Evolutionary conservation across 2,329 filamentous ascomycete genomes (phyloP), one percentile per base, ranked within the genome.

Genomic region (Ilyonectria robusta): DNA sequence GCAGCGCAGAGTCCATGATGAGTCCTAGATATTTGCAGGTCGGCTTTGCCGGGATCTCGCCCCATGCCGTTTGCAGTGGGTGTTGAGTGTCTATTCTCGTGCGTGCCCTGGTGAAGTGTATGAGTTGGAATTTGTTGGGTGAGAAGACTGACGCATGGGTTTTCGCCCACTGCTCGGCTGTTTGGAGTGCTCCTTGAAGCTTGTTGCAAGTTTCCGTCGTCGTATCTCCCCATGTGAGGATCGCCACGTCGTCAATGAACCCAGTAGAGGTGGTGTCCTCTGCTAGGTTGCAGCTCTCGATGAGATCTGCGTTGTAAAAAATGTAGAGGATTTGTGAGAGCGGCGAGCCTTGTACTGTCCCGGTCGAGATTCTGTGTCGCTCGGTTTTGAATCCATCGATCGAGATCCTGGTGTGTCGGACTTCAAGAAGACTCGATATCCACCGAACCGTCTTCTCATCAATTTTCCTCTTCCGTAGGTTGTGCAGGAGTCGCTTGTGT

Each of bases 291-390:
- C 10, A 47, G 9, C 19, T 47, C 19, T 47, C 10, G 21, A 47
- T 47, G 9, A 47, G 44, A 11, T 47, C 21, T 47, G 21, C 11
- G 21, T 47, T 47, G 11, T 47, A 47, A 5, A 47, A 47, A 23
- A 47, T 47, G 21, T 47, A 47, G 21, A 47, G 21, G 35, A 65
- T 59, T 23, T 26, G 62, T 59, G 48, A 65, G 13, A 65, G 62
- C 2, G 21, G 21, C 11, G 48, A 59, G 55, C 55, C 62, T 65
- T 65, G 29, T 21, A 44, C 31, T 44, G 9, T 59, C 31, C 55
- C 55, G 5, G 54, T 54, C 1, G 3, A 15, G 15, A 51, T 31
- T 55, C 17, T 65, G 35, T 59, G 29, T 37, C 4, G 31, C 40
- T 65, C 46, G 17, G 62, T 42, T 59, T 47, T 44, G 17, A 65